phyloP scores from a whole-genome alignment of 805 yeast genomes.

The Hermanozyma aechmeae region DNA sequence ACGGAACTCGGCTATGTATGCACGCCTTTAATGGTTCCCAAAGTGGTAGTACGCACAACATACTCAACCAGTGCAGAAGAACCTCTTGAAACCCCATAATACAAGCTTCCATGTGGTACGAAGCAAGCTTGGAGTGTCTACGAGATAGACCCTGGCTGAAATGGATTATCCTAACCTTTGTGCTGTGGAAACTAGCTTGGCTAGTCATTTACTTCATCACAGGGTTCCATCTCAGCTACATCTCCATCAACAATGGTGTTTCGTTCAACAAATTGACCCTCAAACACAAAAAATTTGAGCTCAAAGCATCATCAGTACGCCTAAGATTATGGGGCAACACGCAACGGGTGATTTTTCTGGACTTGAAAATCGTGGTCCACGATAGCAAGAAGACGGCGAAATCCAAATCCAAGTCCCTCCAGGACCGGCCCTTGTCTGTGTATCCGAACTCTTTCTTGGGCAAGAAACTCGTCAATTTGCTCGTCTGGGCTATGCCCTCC shows the following conservation, averaged over 20 bases:
- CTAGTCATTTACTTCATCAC: slow-evolving; percentile 15
- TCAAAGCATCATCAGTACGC: slow-evolving; percentile 16
- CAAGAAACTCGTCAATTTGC: neutral
- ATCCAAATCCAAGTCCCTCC: too few relatives aligned
- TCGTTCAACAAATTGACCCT: slow-evolving; percentile 22
- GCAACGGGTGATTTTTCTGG: slow-evolving; percentile 20
- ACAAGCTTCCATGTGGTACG: too few relatives aligned
- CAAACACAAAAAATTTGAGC: slow-evolving; percentile 3
- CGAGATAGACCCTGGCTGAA: too few relatives aligned
- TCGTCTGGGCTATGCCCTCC: slow-evolving; percentile 1
- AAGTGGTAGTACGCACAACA: too few relatives aligned
- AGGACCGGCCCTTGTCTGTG: neutral
- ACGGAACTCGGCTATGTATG: too few relatives aligned
- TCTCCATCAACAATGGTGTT: slow-evolving; percentile 29
- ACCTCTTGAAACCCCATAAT: too few relatives aligned
- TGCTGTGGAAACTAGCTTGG: slow-evolving; percentile 27
- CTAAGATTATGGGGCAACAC: slow-evolving; percentile 32
- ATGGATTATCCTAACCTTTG: too few relatives aligned
- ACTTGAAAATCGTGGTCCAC: slow-evolving; percentile 9
- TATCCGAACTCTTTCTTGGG: neutral
- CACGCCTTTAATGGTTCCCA: too few relatives aligned
- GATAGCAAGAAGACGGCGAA: too few relatives aligned
- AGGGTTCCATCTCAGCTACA: slow-evolving; percentile 24
- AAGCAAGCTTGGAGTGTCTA: too few relatives aligned
- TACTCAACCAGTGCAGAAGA: too few relatives aligned